Percentiles rank a stretch among this genome's conserved stretches.
These are phyloP conservation scores for Thalassiosira hispida DNA, from an alignment of 352 stramenopile species.

Conservation along the genomic window DNA sequence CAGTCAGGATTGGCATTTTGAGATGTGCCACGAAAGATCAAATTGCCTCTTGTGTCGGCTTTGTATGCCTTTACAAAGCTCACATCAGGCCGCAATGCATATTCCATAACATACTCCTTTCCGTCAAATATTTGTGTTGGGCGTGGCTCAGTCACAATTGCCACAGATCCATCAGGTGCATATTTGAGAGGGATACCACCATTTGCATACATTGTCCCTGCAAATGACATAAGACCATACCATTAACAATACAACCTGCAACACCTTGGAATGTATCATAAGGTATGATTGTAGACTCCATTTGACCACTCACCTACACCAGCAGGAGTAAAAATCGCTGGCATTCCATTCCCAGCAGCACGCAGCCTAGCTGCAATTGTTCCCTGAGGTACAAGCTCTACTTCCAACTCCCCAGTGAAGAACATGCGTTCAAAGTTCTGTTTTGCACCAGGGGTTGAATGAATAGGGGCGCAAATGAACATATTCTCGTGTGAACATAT, in stretches of 20 bases:
- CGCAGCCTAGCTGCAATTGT: conserved; percentile 93
- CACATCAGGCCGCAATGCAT: conserved; percentile 92
- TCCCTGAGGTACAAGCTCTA: conserved; percentile 97
- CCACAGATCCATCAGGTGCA: conserved; percentile 74
- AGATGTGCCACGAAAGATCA: conserved; percentile 95
- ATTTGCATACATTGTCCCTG: conserved; percentile 76
- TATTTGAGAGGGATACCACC: conserved; percentile 88
- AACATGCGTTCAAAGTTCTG: conserved; percentile 82
- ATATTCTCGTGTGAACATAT: conserved; percentile 6
- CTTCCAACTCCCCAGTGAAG: conserved; percentile 91
- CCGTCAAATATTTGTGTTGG: conserved; percentile 79
- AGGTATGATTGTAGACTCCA: too few relatives aligned
- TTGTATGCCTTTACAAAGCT: conserved; percentile 96
- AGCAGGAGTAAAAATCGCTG: conserved; percentile 95
- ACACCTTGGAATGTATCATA: too few relatives aligned
- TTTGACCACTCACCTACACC: conserved; percentile 89
- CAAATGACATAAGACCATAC: too few relatives aligned
- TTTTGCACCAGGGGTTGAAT: neutral
- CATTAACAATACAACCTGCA: too few relatives aligned
- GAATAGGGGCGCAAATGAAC: neutral
- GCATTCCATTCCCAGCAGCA: conserved; percentile 92
- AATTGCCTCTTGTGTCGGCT: conserved; percentile 94
- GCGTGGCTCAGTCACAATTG: conserved; percentile 51
- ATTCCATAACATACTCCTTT: conserved; percentile 95
- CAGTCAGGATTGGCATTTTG: conserved; percentile 96